These are phyloP conservation scores for Aureobasidium sp. DNA, from an alignment of 2,329 filamentous ascomycete genomes.

Conservation along the genomic window DNA sequence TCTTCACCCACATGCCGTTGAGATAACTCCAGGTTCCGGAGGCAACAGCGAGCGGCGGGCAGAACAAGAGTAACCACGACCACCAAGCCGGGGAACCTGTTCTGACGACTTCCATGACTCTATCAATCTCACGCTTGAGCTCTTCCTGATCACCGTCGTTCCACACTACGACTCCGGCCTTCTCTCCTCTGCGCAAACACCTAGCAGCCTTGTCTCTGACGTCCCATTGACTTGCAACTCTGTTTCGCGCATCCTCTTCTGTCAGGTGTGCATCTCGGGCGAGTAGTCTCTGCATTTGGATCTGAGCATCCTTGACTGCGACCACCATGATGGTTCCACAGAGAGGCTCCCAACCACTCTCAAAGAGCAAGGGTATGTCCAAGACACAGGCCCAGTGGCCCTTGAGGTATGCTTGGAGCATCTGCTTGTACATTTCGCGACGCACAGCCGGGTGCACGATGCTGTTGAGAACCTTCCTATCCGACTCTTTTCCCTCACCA, in stretches of 20 bases:
- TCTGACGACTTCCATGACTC: conserved; percentile 58
- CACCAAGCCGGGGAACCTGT: conserved; percentile 70
- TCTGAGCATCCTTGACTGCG: conserved; percentile 67
- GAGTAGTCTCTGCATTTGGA: conserved; percentile 75
- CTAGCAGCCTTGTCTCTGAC: conserved; percentile 75
- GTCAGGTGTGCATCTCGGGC: conserved; percentile 70
- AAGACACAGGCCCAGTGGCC: conserved; percentile 86
- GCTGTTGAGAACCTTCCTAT: conserved; percentile 71
- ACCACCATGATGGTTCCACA: conserved; percentile 85
- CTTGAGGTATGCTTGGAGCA: conserved; percentile 64
- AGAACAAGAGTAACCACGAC: conserved; percentile 62
- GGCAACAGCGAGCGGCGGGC: conserved; percentile 66
- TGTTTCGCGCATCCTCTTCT: conserved; percentile 78
- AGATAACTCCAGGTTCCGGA: conserved; percentile 66
- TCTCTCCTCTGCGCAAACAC: conserved; percentile 57
- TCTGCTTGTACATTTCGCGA: conserved; percentile 67
- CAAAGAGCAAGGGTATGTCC: conserved; percentile 87
- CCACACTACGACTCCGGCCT: conserved; percentile 74
- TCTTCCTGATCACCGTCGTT: conserved; percentile 74
- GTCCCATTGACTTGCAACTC: conserved; percentile 80
- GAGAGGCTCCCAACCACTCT: conserved; percentile 75
- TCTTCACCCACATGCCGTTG: conserved; percentile 63
- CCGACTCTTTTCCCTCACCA: conserved; percentile 65
- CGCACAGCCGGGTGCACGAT: conserved; percentile 93
- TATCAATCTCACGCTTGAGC: conserved; percentile 59